Conservation (phyloP, 2,329 filamentous ascomycete species). For the Aureobasidium sp. region DNA sequence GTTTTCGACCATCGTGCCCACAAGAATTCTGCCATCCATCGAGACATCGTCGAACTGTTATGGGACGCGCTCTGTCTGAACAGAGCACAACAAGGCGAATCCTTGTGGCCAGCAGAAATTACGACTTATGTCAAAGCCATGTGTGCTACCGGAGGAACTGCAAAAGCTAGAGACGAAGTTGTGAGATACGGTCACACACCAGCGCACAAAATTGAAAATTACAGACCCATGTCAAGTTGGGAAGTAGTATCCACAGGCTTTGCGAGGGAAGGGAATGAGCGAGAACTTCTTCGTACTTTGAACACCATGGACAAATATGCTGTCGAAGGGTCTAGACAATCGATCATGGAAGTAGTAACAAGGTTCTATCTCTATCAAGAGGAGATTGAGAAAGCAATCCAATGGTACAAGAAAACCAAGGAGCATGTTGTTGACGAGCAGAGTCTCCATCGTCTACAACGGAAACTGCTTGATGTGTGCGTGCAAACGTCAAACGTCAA, state of each 20-base stretch:
- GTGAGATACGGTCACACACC: neutral
- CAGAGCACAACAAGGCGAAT: neutral
- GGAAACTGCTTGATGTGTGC: conserved; percentile 17
- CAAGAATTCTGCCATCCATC: neutral
- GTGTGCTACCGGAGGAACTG: neutral
- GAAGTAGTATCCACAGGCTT: conserved; percentile 47
- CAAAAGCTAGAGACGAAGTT: neutral
- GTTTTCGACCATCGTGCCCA: neutral
- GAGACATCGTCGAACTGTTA: neutral
- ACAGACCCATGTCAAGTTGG: conserved; percentile 11
- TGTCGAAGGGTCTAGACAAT: neutral
- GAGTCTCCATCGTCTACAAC: neutral
- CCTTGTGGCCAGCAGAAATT: neutral
- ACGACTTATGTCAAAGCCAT: neutral
- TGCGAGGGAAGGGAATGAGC: conserved; percentile 51
- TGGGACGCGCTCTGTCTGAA: neutral
- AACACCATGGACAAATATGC: conserved; percentile 41
- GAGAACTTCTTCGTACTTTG: conserved; percentile 51
- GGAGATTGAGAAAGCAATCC: conserved; percentile 54
- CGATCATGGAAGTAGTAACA: conserved; percentile 28
- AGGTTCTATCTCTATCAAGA: conserved; percentile 54
- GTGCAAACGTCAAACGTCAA: conserved; percentile 46
- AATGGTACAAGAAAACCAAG: conserved; percentile 56
- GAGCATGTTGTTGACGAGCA: conserved; percentile 31
- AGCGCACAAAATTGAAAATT: neutral